phyloP scores from a whole-genome alignment of 192 early-diverging fungal species.

The Ambispora gerdemannii region DNA sequence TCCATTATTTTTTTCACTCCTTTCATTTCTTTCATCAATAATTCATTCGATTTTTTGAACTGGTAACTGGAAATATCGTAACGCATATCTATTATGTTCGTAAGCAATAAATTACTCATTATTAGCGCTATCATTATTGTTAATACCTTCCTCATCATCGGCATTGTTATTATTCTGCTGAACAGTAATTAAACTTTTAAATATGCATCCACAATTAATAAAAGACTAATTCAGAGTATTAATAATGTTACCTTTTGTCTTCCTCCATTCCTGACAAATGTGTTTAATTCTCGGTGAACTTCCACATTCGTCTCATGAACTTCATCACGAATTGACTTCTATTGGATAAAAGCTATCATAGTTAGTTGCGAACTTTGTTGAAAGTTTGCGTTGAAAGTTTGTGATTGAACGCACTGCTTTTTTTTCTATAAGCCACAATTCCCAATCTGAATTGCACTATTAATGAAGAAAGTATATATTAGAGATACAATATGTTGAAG shows the following conservation, averaged over 20 bases:
- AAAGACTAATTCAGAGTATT: constrained; percentile 24
- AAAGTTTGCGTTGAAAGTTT: no score
- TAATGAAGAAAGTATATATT: constrained; percentile 14
- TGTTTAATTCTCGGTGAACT: constrained; percentile 24
- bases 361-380: constrained; percentile 12
- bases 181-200: constrained; percentile 22
- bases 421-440: constrained; percentile 18
- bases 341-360: constrained; percentile 24
- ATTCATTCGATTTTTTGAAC: no score
- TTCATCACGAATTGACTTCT: constrained; percentile 21
- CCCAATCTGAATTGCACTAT: constrained; percentile 27
- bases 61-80: no score
- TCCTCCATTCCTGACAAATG: constrained; percentile 5
- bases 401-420: constrained; percentile 15
- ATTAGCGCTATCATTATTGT: neutral
- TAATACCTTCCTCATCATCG: constrained; percentile 2
- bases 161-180: constrained; percentile 21
- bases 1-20: no score
- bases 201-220: constrained; percentile 19
- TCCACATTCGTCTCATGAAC: constrained; percentile 15
- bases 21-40: no score
- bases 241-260: constrained; percentile 24
- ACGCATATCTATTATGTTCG: no score
- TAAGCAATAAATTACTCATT: no score
- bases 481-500: constrained; percentile 17